Percentiles rank a stretch among this genome's conserved stretches.
Conservation (phyloP, 768 basidiomycete species). For the Butyriboletus loyo region DNA sequence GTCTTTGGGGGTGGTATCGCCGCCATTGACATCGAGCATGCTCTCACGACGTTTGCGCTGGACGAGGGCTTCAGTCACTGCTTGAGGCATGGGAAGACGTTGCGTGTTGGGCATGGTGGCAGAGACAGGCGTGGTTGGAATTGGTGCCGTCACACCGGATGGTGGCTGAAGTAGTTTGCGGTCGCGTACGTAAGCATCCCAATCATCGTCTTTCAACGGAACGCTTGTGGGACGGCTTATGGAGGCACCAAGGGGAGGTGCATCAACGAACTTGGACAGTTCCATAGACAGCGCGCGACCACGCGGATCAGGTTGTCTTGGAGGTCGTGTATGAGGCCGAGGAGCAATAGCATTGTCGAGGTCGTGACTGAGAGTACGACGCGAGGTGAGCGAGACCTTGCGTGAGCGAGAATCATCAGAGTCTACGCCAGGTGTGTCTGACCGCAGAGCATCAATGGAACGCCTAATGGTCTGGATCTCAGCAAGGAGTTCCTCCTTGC, state of each 20-base stretch:
- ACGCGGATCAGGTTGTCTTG: constrained; percentile 66
- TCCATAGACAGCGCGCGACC: constrained; percentile 74
- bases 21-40: constrained; percentile 47
- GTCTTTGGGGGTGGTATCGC: constrained; percentile 32
- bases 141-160: constrained; percentile 75
- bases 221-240: constrained; percentile 70
- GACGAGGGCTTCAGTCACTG: constrained; percentile 72
- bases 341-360: constrained; percentile 50
- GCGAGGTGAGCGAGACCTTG: constrained; percentile 62
- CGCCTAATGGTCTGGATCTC: constrained; percentile 79
- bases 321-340: constrained; percentile 64
- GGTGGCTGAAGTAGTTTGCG: constrained; percentile 84
- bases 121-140: constrained; percentile 53
- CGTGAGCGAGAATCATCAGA: constrained; percentile 60
- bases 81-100: constrained; percentile 59
- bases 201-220: constrained; percentile 71
- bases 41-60: constrained; percentile 72
- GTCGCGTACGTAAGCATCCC: constrained; percentile 85
- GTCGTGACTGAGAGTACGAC: constrained; percentile 67
- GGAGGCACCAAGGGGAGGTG: constrained; percentile 45
- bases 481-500: constrained; percentile 66
- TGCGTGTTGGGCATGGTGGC: constrained; percentile 32
- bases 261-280: constrained; percentile 45
- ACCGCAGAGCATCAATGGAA: constrained; percentile 73
- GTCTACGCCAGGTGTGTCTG: constrained; percentile 55